Evolutionary conservation across 352 stramenopile genomes (phyloP), one percentile per base, ranked within the genome.

Genomic region (Pythium guiyangense): DNA sequence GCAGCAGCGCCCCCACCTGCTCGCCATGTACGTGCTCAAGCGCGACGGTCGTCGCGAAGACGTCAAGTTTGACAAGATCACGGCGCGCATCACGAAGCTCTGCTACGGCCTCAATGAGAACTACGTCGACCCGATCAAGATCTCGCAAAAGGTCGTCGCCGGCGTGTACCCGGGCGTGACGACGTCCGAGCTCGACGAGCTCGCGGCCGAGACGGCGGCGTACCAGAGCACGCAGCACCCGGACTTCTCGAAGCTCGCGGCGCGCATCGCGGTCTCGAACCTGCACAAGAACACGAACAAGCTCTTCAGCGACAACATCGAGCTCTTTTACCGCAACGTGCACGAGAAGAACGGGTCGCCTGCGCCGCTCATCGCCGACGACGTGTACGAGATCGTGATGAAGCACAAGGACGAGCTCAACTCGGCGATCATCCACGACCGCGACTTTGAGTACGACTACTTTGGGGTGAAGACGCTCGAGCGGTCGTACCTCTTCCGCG

Each of bases 401-500:
- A 72, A 85, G 42, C 78, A 98, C 80, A 98, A 96, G 66, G 96
- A 99, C 56, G 60, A 74, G n/a, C 69, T 99, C 5, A 96, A 99
- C 71, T 92, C 84, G 45, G 94, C 96, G 31, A 97, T 99, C 68
- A 94, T 97, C 62, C 96, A 99, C 64, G 94, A 98, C 70, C 82
- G 97, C 17, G 97, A 99, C 79, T 99, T 99, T 72, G 95, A 98
- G 59, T 99, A 99, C 66, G 87, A 96, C 67, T 99, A 99, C 74
- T 99, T 99, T 78, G 97, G 97, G 34, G 99, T 99, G 78, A 99
- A 99, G 74, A 99, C 97, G 10, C 79, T 99, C 6, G 96, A 99
- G 70, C 89, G 97, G 49, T 91, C 79, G 14, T 99, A 99, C 66
- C 76, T 99, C 17, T 88, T 99, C 50, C 97, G 96, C 56, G 79